Evolutionary conservation across 805 yeast genomes (phyloP).

Genomic region (Pichia insulana): DNA sequence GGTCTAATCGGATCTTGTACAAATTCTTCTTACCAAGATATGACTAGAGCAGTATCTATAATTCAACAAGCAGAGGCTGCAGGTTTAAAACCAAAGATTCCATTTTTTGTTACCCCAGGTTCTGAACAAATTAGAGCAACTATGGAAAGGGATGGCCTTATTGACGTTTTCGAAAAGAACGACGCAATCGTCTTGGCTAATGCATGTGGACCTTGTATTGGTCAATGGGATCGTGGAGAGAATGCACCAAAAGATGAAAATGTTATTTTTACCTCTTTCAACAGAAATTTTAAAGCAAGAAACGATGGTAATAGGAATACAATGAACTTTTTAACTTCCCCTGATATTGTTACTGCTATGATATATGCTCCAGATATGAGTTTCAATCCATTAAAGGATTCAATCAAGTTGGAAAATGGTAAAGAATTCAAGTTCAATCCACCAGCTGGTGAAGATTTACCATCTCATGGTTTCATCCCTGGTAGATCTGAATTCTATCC

Average conservation of each 20-base stretch:
- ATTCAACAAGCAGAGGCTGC: slow-evolving; percentile 83
- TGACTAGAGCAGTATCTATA: slow-evolving; percentile 93
- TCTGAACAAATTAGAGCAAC: slow-evolving; percentile 98
- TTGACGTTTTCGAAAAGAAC: slow-evolving; percentile 77
- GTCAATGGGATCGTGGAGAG: slow-evolving; percentile 93
- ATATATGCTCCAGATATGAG: slow-evolving; percentile 94
- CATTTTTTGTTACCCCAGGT: slow-evolving; percentile 95
- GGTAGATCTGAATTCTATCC: slow-evolving; percentile 62
- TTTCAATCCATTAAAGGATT: slow-evolving; percentile 91
- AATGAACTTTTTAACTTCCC: slow-evolving; percentile 94
- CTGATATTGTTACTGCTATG: slow-evolving; percentile 92
- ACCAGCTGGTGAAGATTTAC: slow-evolving; percentile 88
- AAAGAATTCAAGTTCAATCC: slow-evolving; percentile 81
- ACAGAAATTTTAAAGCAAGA: slow-evolving; percentile 97
- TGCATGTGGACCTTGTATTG: slow-evolving; percentile 99
- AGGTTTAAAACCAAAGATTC: slow-evolving; percentile 86
- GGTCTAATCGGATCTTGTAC: slow-evolving; percentile 98
- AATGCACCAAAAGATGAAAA: slow-evolving; percentile 89
- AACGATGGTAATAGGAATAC: slow-evolving; percentile 97
- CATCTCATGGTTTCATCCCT: slow-evolving; percentile 79
- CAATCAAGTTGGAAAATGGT: slow-evolving; percentile 81
- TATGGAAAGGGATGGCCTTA: slow-evolving; percentile 91
- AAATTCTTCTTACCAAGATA: slow-evolving; percentile 96
- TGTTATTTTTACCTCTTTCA: slow-evolving; percentile 94
- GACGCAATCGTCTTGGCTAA: slow-evolving; percentile 95